phyloP scores from a whole-genome alignment of 768 basidiomycete species.

The Pisolithus marmoratus region DNA sequence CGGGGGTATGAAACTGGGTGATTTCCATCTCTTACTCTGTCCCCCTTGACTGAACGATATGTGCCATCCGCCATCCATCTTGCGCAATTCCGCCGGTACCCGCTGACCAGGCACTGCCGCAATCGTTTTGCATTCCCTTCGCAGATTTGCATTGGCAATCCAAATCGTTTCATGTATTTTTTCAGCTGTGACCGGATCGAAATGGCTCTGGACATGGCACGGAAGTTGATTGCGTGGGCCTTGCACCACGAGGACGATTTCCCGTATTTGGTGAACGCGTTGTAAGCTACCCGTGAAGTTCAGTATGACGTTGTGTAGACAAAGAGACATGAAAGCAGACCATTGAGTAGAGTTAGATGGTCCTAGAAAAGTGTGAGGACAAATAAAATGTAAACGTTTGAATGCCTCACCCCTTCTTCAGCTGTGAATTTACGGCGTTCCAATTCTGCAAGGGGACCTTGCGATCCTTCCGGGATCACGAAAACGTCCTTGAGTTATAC shows the following conservation, averaged over 20 bases:
- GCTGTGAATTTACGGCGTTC: conserved; percentile 96
- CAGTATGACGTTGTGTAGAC: conserved; percentile 1
- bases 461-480: conserved; percentile 78
- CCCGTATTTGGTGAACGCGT: conserved; percentile 82
- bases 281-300: conserved; percentile 58
- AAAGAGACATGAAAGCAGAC: conserved; percentile 38
- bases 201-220: conserved; percentile 88
- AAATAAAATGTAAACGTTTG: not conserved
- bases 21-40: conserved; percentile 49
- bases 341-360: conserved; percentile 90
- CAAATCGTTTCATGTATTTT: conserved; percentile 91
- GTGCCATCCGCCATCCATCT: conserved; percentile 91
- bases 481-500: conserved; percentile 70
- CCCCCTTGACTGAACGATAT: conserved; percentile 82
- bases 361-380: conserved; percentile 47
- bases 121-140: conserved; percentile 81
- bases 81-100: conserved; percentile 93
- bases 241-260: conserved; percentile 92
- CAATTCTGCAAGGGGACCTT: conserved; percentile 82
- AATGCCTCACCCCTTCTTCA: conserved; percentile 80
- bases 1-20: no score
- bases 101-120: conserved; percentile 84
- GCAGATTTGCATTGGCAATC: conserved; percentile 77
- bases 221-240: conserved; percentile 85
- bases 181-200: conserved; percentile 93